phyloP scores from a whole-genome alignment of 169 alveolate species.

The Theileria luwenshuni region DNA sequence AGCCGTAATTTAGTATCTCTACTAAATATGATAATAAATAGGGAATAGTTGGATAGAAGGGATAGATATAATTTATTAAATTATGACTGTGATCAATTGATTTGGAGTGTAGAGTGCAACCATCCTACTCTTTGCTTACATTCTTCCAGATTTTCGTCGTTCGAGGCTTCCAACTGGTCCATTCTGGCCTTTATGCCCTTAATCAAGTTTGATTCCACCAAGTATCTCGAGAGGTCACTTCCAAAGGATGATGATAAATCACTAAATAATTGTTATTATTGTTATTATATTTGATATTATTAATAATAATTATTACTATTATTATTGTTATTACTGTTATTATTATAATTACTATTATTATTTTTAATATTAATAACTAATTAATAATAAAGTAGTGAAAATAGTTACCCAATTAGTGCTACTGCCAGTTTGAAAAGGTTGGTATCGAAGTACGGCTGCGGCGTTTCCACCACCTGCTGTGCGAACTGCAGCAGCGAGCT shows the following conservation, averaged over 20 bases:
- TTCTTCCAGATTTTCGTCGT: constrained; percentile 24
- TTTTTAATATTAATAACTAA: too few species aligned
- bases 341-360: too few species aligned
- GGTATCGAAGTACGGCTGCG: constrained; percentile 40
- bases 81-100: neutral
- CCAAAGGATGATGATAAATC: constrained; percentile 63
- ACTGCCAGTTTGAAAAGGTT: constrained; percentile 44
- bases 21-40: constrained; percentile 20
- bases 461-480: constrained; percentile 73
- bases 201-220: constrained; percentile 47
- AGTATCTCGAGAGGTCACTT: constrained; percentile 48
- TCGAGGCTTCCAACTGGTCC: constrained; percentile 40
- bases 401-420: constrained; percentile 45
- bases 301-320: too few species aligned
- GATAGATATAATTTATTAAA: too few species aligned
- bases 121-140: constrained; percentile 65
- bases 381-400: too few species aligned
- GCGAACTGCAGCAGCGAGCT: constrained; percentile 81
- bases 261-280: constrained; percentile 11
- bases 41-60: too few species aligned
- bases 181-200: constrained; percentile 31
- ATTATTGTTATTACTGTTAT: too few species aligned
- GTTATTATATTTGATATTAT: too few species aligned
- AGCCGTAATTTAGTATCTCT: neutral
- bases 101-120: constrained; percentile 33